Evolutionary conservation across 192 early-diverging fungal genomes (phyloP).

Genomic region (Kickxella alabastrina): DNA sequence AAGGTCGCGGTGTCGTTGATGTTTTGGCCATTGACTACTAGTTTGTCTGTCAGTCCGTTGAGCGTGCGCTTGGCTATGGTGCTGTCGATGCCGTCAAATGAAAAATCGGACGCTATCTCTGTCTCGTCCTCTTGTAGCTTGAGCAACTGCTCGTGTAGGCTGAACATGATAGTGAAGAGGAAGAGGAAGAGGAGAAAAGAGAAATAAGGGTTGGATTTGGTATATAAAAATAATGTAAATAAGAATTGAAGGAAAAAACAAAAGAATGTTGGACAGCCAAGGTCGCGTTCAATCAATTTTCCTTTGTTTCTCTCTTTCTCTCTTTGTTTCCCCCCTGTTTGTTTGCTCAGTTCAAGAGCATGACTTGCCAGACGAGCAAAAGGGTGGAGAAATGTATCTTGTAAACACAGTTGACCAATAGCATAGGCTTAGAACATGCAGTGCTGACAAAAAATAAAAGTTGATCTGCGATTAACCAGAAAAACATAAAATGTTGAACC

Average conservation of each 20-base stretch:
- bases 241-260: neutral
- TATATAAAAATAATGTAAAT: conserved; percentile 5
- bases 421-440: too few species aligned
- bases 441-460: neutral
- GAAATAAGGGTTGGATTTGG: too few species aligned
- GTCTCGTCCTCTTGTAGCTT: conserved; percentile 56
- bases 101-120: conserved; percentile 38
- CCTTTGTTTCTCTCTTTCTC: too few species aligned
- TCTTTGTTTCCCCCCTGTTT: too few species aligned
- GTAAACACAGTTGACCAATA: too few species aligned
- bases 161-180: conserved; percentile 26
- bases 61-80: conserved; percentile 47
- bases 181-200: neutral
- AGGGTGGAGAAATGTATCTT: too few species aligned
- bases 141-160: conserved; percentile 59
- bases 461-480: neutral
- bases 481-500: neutral
- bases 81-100: conserved; percentile 32
- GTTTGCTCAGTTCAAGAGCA: too few species aligned
- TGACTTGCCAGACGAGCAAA: too few species aligned
- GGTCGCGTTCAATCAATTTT: too few species aligned
- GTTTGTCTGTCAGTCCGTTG: conserved; percentile 53
- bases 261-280: too few species aligned
- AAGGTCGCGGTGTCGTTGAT: conserved; percentile 31
- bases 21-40: conserved; percentile 37